Evolutionary conservation across 345 rosid species (phyloP), one percentile per base, ranked within the genome.

Genomic region (Eucalyptus tenuipes): DNA sequence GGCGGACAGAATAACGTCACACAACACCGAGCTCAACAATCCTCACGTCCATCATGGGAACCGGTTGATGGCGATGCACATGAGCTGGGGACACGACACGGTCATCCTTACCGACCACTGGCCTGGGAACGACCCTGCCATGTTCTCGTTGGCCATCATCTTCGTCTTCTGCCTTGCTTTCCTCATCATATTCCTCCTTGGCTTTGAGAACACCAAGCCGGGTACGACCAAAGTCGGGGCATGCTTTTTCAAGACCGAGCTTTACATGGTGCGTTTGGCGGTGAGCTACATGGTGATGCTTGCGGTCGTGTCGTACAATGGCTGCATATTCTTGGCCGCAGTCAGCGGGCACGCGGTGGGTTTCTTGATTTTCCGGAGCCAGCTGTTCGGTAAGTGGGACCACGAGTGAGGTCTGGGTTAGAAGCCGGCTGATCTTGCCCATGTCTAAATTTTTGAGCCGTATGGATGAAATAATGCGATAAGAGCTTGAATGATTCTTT

Each of bases 231-330:
- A 92, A 85, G 89, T 93, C 20, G 95, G 96, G 1, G 90, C 92
- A 4, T 94, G 96, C 57, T 87, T 94, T 49, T 95, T 95, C 68
- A 90, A 91, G 89, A 92, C 96, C 3, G 99, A 90, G 86, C 85
- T 94, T 92, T 90, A 93, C 53, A 90, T 88, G 1, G 93, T 97
- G 86, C 94, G 95, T 85, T 45, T 93, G 4, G 96, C 96, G 16
- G 57, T 95, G 61, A 88, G 91, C 85, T 97, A 96, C 88, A 92
- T 97, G 93, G 98, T 97, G 71, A 92, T 95, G 89, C 94, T 97
- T 1, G 95, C 99, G 4, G 94, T 97, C 40, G 93, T 96, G 93
- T 96, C 98, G 7, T 96, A 92, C 61, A 97, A 97, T 4, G 99
- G 97, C 8, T 98, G 99, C 5, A 89, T 95, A 75, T 95, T 97